These are phyloP conservation scores for Poa annua DNA, from an alignment of 176 grass and related monocot species.

Conservation along the genomic window DNA sequence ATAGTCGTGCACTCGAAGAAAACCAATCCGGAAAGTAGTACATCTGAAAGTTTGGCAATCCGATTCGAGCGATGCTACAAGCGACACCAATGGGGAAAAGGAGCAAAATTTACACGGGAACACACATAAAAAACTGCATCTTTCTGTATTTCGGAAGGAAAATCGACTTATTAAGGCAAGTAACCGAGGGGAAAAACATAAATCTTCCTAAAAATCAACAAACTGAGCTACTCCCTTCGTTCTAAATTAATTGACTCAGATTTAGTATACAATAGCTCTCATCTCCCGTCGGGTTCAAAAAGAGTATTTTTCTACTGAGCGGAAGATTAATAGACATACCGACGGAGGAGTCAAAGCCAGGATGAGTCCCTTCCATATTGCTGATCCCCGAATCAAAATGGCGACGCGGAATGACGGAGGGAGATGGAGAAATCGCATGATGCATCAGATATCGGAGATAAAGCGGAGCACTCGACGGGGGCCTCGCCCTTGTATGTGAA, in stretches of 20 bases:
- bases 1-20: no score
- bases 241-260: background rate
- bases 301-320: background rate
- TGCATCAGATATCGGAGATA: background rate
- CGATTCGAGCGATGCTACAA: no score
- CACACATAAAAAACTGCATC: background rate
- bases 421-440: background rate
- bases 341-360: background rate
- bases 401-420: background rate
- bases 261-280: background rate
- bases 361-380: background rate
- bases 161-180: no score
- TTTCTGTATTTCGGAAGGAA: background rate
- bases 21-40: no score
- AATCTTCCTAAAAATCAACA: background rate
- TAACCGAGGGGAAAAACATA: background rate
- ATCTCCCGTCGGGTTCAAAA: background rate
- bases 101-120: background rate
- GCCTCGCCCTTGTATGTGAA: background rate
- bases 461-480: background rate
- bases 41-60: no score
- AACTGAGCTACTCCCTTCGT: no score
- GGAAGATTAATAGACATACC: background rate
- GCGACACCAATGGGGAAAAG: no score
- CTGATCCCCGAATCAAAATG: background rate